Evolutionary conservation across 208 protist genomes (phyloP).

Genomic region (Trypanosoma caninum): DNA sequence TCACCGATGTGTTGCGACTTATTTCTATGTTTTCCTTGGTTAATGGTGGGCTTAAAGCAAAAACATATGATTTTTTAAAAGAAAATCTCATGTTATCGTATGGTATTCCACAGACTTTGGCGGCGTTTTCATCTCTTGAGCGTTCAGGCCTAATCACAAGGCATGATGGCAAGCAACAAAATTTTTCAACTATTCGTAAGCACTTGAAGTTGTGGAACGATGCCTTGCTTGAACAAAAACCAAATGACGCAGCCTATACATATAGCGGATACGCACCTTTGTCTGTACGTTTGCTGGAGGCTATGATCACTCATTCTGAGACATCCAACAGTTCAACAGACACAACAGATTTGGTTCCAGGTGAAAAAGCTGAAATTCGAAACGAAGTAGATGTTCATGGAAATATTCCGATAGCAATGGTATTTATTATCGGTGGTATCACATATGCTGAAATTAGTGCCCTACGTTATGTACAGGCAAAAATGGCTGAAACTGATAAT

Average conservation of each 20-base stretch:
- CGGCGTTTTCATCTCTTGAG: slow-evolving; percentile 52
- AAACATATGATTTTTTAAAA: slow-evolving; percentile 61
- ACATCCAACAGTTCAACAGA: slow-evolving; percentile 36
- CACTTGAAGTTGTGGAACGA: slow-evolving; percentile 56
- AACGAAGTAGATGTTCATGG: slow-evolving; percentile 35
- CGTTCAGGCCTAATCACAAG: slow-evolving; percentile 49
- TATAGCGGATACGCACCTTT: slow-evolving; percentile 79
- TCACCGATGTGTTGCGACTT: slow-evolving; percentile 65
- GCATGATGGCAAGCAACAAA: slow-evolving; percentile 35
- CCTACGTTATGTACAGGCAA: slow-evolving; percentile 79
- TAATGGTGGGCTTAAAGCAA: slow-evolving; percentile 70
- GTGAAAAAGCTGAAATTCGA: slow-evolving; percentile 49
- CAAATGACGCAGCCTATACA: slow-evolving; percentile 67
- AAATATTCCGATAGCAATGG: slow-evolving; percentile 42
- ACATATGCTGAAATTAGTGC: slow-evolving; percentile 91
- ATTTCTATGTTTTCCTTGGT: slow-evolving; percentile 83
- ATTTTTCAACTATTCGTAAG: slow-evolving; percentile 50
- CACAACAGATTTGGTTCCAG: slow-evolving; percentile 36
- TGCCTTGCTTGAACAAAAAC: slow-evolving; percentile 48
- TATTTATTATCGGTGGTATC: slow-evolving; percentile 94
- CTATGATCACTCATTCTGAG: slow-evolving; percentile 41
- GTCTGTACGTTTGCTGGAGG: slow-evolving; percentile 52
- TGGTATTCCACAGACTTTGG: slow-evolving; percentile 77
- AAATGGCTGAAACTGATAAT: slow-evolving; percentile 34
- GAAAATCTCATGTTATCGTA: slow-evolving; percentile 83